phyloP scores from a whole-genome alignment of 139 green algal genomes.

The Micractinium sp. region DNA sequence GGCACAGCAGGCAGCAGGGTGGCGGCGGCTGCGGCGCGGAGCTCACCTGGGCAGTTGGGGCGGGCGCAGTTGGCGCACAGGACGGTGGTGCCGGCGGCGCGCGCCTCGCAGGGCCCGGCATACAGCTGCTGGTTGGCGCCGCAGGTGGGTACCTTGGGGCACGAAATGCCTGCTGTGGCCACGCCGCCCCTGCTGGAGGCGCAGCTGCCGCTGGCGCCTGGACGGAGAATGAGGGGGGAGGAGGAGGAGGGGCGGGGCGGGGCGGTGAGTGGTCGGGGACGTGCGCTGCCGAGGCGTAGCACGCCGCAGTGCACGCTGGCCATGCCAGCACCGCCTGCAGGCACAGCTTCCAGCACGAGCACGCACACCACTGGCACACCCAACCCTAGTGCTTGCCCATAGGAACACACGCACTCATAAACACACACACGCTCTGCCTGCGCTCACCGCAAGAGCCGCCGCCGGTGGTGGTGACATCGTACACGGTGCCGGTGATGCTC shows the following conservation, averaged over 20 bases:
- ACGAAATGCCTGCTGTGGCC: not conserved
- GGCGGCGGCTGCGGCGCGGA: no score
- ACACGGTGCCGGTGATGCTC: not conserved
- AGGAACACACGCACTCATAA: no score
- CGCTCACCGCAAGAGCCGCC: not conserved
- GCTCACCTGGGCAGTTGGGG: not conserved
- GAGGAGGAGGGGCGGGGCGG: no score
- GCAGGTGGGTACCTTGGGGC: not conserved
- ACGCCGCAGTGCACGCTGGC: no score
- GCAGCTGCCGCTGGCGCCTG: not conserved
- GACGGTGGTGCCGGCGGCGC: not conserved
- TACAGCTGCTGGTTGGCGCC: slow-evolving; percentile 2
- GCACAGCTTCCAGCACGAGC: no score
- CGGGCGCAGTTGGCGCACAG: slow-evolving; percentile 13
- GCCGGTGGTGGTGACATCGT: not conserved
- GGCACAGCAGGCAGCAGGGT: no score
- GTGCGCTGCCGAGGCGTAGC: no score
- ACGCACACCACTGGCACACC: no score
- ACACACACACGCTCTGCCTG: no score
- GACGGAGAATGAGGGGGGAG: not conserved
- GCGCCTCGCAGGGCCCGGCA: not conserved
- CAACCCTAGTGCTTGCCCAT: no score
- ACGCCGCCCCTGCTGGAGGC: not conserved
- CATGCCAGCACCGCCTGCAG: no score
- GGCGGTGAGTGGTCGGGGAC: no score